Evolutionary conservation across 2,329 filamentous ascomycete species (phyloP), one percentile per base, ranked within the genome.

Genomic region (Stagonosporopsis tanaceti): DNA sequence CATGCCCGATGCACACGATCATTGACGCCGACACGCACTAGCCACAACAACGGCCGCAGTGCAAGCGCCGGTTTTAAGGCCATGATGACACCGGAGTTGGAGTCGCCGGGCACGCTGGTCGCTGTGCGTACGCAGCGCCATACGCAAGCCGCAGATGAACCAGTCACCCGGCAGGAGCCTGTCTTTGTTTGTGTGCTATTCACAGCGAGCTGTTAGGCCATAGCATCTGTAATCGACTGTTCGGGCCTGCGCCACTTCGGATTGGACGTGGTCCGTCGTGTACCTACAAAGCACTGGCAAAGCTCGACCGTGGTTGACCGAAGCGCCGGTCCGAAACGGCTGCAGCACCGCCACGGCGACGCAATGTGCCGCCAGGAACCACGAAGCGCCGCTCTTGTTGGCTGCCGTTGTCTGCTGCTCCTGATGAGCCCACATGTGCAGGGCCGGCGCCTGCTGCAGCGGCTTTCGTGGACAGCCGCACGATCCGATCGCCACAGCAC

Each of bases 301-400:
- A 20, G 38, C 38, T 25, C 11, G n/a, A 17, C 20, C 39, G 22
- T 22, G 27, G 6, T 34, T 27, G 37, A 17, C 22, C 28, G 51
- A 28, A 38, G 51, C 38, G 45, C 28, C 38, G 17, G 24, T 25
- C 8, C 24, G 17, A 47, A 52, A 52, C 37, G 35, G 47, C 37
- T 47, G 41, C 17, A 57, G 54, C 54, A 57, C 54, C 48, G 54
- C 54, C 54, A 57, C 54, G 37, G 37, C 47, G 14, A 51, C 38
- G 54, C 54, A 57, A 44, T 47, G 54, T 17, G 25, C 42, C 32
- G 48, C 42, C 42, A 50, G 47, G 40, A 28, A 47, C 47, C 41
- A 24, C 25, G 27, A 28, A 30, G 27, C 39, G n/a, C 27, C 20
- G 53, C 7, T 40, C 27, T 24, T n/a, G 40, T 46, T 46, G 46